Conservation (phyloP, 2,329 filamentous ascomycete species). For the Dryadomyces quercivorus region DNA sequence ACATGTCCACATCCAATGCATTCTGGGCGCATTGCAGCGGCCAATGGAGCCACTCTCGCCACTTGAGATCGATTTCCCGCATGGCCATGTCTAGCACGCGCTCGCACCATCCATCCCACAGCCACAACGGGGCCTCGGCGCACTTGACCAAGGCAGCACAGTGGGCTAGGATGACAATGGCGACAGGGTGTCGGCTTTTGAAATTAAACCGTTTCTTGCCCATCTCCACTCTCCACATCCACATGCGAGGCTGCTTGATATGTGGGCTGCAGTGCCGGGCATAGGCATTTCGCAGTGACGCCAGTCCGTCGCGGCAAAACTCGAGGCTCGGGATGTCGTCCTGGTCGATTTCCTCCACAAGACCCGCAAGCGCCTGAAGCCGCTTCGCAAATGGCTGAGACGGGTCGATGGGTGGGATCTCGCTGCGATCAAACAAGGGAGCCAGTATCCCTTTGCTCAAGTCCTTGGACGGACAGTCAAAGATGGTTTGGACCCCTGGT, state of each 20-base stretch:
- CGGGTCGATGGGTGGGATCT: not conserved
- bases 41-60: conserved; percentile 1
- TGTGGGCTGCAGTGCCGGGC: conserved; percentile 1
- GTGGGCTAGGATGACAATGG: not conserved
- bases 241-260: not conserved
- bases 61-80: not conserved
- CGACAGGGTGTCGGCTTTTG: not conserved
- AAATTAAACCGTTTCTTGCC: not conserved
- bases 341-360: not conserved
- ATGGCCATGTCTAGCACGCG: not conserved
- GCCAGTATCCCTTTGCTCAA: not conserved
- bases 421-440: not conserved
- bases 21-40: not conserved
- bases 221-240: conserved; percentile 1
- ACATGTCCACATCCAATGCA: not conserved
- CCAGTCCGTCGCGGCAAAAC: not conserved
- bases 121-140: not conserved
- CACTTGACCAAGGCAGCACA: conserved; percentile 1
- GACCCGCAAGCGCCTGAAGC: not conserved
- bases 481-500: not conserved
- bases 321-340: not conserved
- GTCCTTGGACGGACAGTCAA: not conserved
- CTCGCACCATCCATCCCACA: conserved; percentile 1
- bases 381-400: not conserved
- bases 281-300: not conserved